Evolutionary conservation across 371 early-diverging fungal species (phyloP).

Genomic region (Mucor piriformis): DNA sequence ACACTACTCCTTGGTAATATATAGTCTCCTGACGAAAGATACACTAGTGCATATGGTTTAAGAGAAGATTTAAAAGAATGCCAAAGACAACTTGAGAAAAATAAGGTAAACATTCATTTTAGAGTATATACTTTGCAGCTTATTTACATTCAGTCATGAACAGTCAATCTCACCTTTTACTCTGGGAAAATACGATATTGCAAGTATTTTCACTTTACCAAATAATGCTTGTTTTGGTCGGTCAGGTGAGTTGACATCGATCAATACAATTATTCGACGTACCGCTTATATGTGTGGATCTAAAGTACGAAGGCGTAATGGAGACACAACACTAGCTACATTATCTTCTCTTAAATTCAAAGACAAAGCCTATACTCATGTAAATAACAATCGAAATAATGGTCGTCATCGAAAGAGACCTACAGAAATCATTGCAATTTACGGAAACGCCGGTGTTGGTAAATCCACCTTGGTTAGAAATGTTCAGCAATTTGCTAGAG

Average conservation of each 20-base stretch:
- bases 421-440: constrained; percentile 48
- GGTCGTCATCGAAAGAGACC: constrained; percentile 22
- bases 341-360: constrained; percentile 16
- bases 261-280: constrained; percentile 40
- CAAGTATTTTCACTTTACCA: constrained; percentile 59
- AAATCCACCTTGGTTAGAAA: constrained; percentile 47
- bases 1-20: neutral
- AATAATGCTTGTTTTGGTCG: constrained; percentile 56
- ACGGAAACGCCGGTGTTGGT: constrained; percentile 49
- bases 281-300: constrained; percentile 41
- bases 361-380: constrained; percentile 17
- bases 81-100: constrained; percentile 34
- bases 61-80: constrained; percentile 60
- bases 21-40: constrained; percentile 64
- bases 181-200: constrained; percentile 55
- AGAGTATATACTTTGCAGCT: neutral
- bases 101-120: neutral
- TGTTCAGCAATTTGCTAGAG: constrained; percentile 43
- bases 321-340: constrained; percentile 11
- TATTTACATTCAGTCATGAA: neutral
- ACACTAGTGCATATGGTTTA: constrained; percentile 61
- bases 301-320: constrained; percentile 14
- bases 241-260: constrained; percentile 32
- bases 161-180: constrained; percentile 33
- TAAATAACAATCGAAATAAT: constrained; percentile 9